Evolutionary conservation across 2,329 filamentous ascomycete genomes (phyloP).

Genomic region (Clarireedia sp.): DNA sequence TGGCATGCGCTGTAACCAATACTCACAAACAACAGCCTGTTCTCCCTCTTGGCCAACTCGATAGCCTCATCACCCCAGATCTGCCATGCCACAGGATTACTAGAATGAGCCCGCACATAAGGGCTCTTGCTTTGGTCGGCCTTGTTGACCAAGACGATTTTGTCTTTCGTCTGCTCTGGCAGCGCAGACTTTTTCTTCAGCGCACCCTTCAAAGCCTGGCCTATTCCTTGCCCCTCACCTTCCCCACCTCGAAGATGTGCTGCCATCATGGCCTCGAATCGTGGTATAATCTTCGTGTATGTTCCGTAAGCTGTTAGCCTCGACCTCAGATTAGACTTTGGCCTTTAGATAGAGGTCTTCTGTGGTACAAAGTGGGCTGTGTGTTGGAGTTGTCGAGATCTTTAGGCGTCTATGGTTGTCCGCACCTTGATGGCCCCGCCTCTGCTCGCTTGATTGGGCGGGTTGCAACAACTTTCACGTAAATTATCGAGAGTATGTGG

Average conservation of each 20-base stretch:
- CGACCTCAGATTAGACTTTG: not conserved
- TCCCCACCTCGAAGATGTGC: constrained; percentile 20
- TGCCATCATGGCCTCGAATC: constrained; percentile 20
- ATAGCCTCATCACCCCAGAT: constrained; percentile 72
- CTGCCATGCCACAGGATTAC: constrained; percentile 89
- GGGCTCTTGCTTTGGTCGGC: constrained; percentile 55
- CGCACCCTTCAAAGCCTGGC: constrained; percentile 19
- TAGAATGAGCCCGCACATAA: constrained; percentile 65
- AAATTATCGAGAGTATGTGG: no score
- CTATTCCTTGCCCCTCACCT: constrained; percentile 21
- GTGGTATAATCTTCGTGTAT: not conserved
- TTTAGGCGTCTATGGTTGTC: no score
- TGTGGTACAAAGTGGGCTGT: no score
- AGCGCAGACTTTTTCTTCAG: constrained; percentile 1
- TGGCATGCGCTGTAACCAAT: constrained; percentile 95
- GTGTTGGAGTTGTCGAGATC: no score
- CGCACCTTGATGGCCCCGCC: no score
- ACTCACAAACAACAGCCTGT: constrained; percentile 86
- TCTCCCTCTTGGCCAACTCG: constrained; percentile 67
- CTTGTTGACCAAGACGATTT: constrained; percentile 41
- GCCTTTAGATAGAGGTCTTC: not conserved
- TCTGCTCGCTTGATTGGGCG: no score
- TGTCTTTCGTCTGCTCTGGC: constrained; percentile 16
- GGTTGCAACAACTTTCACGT: no score
- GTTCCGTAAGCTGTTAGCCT: not conserved